Evolutionary conservation across 768 basidiomycete genomes (phyloP), one percentile per base, ranked within the genome.

Genomic region (Russula sp.): DNA sequence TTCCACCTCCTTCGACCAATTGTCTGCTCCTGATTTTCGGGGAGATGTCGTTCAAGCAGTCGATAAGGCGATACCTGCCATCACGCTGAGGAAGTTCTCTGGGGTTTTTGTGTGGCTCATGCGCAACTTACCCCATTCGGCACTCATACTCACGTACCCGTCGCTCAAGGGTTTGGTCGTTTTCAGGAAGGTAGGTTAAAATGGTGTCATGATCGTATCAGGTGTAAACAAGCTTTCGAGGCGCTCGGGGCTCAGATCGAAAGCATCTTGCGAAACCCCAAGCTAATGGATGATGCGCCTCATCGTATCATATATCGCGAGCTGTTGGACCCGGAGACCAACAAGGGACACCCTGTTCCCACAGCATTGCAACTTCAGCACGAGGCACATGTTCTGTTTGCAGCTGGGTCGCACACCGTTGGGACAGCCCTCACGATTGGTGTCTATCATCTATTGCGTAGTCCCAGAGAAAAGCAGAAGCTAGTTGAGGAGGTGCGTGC

Each of bases 1-100:
- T 55, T 73, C 73, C 11, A 68, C 70, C 32, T 74, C 70, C 20
- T 63, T 72, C 35, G 69, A 76, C 51, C 70, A 73, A 11, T 68
- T 79, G 11, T 70, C 73, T 27, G 66, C 60, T 40, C 72, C 70
- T 4, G 70, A 71, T 7, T 80, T 81, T 62, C 66, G 67, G 16
- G 70, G 74, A 18, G 75, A 75, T 5, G 59, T 79, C 13, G 63
- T 79, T 16, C 40, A 72, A 18, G 70, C 71, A 39, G 72, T 77
- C 39, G 72, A 75, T 51, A 59, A 55, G 3, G 69, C 72, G 1
- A 67, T 76, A 16, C 69, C 72, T 16, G 60, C 71, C 11, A 47
- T 77, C 51, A 64, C 63, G 0, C 10, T 64, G 9, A 22, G 44
- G 27, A 64, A 60, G 42, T 64, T 55, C 27, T 64, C 63, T 45